phyloP scores from a whole-genome alignment of 495 filamentous ascomycete genomes.

The Lineolata rhizophorae region DNA sequence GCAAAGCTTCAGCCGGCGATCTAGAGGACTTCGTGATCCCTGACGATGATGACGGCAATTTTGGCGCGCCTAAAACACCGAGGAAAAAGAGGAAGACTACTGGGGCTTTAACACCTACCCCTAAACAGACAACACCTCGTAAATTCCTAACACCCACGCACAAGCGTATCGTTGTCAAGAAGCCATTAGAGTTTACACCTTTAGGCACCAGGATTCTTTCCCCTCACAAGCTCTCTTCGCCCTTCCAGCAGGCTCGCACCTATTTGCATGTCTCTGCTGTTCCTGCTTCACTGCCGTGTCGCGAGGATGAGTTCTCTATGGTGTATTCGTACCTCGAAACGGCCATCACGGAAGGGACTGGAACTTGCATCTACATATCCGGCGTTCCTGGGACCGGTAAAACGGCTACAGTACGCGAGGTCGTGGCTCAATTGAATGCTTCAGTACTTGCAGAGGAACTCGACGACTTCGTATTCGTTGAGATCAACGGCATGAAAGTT shows the following conservation, averaged over 20 bases:
- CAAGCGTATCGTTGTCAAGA: constrained; percentile 64
- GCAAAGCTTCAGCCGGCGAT: constrained; percentile 17
- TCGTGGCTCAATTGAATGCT: constrained; percentile 67
- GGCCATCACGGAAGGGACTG: constrained; percentile 81
- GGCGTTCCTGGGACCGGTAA: constrained; percentile 98
- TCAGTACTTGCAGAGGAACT: constrained; percentile 77
- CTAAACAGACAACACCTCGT: constrained; percentile 27
- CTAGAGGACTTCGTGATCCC: constrained; percentile 24
- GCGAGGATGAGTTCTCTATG: constrained; percentile 72
- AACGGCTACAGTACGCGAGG: constrained; percentile 92
- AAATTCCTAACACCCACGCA: constrained; percentile 49
- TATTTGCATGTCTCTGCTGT: constrained; percentile 86
- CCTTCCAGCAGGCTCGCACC: constrained; percentile 76
- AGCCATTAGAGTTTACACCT: constrained; percentile 84
- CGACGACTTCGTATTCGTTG: constrained; percentile 97
- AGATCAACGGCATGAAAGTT: constrained; percentile 99
- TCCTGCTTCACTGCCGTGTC: constrained; percentile 70
- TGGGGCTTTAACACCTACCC: constrained; percentile 26
- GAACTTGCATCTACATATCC: constrained; percentile 97
- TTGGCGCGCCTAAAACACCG: constrained; percentile 31
- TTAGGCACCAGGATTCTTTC: constrained; percentile 72
- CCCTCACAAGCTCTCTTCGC: constrained; percentile 60
- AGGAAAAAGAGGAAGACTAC: constrained; percentile 36
- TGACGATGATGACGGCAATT: constrained; percentile 24
- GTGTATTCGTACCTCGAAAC: constrained; percentile 89